phyloP scores from a whole-genome alignment of 1,284 basidiomycete species.

The Ceratobasidium theobromae region DNA sequence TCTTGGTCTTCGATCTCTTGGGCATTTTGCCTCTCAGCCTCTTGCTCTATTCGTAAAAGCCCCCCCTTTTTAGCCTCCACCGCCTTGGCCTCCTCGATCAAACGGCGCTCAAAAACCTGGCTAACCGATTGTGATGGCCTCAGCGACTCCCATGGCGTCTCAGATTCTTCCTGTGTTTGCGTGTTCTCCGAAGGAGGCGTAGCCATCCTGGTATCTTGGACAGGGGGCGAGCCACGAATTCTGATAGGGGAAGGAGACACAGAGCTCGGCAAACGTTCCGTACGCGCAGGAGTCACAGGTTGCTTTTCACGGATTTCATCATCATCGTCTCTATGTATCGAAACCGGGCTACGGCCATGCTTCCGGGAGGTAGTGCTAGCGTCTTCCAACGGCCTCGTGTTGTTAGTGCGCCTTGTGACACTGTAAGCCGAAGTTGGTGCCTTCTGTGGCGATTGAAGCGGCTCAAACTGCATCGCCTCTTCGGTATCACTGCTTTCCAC shows the following conservation, averaged over 20 bases:
- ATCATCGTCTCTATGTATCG: not conserved
- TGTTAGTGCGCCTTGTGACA: too few relatives aligned
- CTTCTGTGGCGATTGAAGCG: not conserved
- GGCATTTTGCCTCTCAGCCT: not conserved
- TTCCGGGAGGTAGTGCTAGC: too few relatives aligned
- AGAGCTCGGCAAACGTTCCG: slow-evolving; percentile 17
- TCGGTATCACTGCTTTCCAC: slow-evolving; percentile 16
- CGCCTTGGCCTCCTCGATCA: slow-evolving; percentile 11
- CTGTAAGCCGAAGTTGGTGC: too few relatives aligned
- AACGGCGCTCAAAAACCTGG: slow-evolving; percentile 4
- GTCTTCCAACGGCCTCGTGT: too few relatives aligned
- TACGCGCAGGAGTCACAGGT: not conserved
- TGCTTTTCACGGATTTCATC: not conserved
- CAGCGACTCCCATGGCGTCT: slow-evolving; percentile 16
- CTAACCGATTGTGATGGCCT: slow-evolving; percentile 19
- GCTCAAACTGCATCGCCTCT: slow-evolving; percentile 1
- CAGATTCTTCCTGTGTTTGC: slow-evolving; percentile 17
- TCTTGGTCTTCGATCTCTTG: not conserved
- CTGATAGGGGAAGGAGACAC: slow-evolving; percentile 4
- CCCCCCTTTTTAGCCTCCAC: slow-evolving; percentile 12
- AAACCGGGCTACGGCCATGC: too few relatives aligned
- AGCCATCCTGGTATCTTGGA: not conserved
- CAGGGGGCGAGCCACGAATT: not conserved
- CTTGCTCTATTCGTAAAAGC: not conserved
- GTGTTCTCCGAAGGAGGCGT: not conserved